Evolutionary conservation across 192 early-diverging fungal species (phyloP).

Genomic region (Coemansia sp.): DNA sequence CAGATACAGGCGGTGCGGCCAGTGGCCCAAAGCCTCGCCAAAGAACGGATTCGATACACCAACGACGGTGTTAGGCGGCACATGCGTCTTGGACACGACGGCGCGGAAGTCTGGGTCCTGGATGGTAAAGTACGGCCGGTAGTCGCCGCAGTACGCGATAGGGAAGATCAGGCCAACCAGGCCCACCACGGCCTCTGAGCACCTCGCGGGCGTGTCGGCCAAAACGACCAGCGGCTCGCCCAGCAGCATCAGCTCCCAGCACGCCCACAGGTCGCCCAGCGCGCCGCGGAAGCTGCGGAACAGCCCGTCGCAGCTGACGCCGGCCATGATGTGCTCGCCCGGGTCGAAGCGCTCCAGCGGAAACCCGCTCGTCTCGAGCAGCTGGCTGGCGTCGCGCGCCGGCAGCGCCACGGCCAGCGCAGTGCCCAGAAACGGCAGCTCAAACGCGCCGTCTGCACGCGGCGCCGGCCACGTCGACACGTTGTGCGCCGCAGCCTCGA

Average conservation of each 20-base stretch:
- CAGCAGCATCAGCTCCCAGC: conserved; percentile 93
- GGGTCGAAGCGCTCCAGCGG: conserved; percentile 63
- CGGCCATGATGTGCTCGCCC: conserved; percentile 69
- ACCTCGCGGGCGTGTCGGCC: conserved; percentile 82
- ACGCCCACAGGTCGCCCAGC: conserved; percentile 79
- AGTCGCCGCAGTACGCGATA: conserved; percentile 95
- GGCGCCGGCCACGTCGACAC: conserved; percentile 65
- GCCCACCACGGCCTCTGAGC: conserved; percentile 75
- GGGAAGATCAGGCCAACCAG: conserved; percentile 93
- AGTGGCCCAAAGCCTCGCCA: conserved; percentile 82
- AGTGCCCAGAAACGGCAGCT: conserved; percentile 69
- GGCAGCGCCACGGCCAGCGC: conserved; percentile 67
- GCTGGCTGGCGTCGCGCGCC: conserved; percentile 61
- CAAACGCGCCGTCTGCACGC: conserved; percentile 58
- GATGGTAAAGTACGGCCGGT: conserved; percentile 95
- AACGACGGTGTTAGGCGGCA: conserved; percentile 76
- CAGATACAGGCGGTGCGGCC: conserved; percentile 82
- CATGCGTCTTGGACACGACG: conserved; percentile 54
- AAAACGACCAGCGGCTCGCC: conserved; percentile 88
- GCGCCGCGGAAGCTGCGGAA: conserved; percentile 76
- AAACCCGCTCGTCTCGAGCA: conserved; percentile 68
- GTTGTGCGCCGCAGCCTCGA: conserved; percentile 77
- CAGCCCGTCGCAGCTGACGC: conserved; percentile 62
- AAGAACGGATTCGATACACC: conserved; percentile 97
- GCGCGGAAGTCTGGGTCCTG: conserved; percentile 88